phyloP scores from a whole-genome alignment of 352 stramenopile genomes.

The Thalassiosira livingstoniorum region DNA sequence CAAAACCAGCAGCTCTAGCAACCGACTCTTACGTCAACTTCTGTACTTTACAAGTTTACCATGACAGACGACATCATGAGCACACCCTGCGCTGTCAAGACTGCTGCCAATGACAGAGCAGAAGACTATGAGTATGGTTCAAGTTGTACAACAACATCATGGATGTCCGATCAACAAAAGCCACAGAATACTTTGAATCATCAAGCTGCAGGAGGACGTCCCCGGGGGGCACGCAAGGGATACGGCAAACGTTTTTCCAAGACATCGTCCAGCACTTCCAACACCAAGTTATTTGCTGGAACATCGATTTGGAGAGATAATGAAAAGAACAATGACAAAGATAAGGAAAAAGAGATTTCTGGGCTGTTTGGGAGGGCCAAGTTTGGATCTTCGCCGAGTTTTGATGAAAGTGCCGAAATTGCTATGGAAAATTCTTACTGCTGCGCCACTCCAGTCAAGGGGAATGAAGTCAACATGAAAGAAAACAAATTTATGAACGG shows the following conservation, averaged over 20 bases:
- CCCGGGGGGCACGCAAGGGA: background rate
- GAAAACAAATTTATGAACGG: background rate
- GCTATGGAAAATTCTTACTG: background rate
- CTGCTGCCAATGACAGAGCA: too few relatives aligned
- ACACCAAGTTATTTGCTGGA: background rate
- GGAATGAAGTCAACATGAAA: background rate
- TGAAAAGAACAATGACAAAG: background rate
- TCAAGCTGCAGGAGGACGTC: background rate
- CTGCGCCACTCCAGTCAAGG: background rate
- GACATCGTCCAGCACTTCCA: background rate
- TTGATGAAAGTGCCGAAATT: background rate
- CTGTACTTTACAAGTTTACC: too few relatives aligned
- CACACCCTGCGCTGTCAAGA: too few relatives aligned
- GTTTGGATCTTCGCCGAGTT: background rate
- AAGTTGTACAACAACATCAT: background rate
- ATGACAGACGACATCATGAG: too few relatives aligned
- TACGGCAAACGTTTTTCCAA: conserved; percentile 23
- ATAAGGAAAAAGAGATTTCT: background rate
- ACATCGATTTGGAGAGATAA: background rate
- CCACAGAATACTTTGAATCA: background rate
- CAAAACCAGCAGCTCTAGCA: too few relatives aligned
- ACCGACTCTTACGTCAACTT: too few relatives aligned
- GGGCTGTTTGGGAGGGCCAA: background rate
- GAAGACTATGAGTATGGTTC: too few relatives aligned
- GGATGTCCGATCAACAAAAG: background rate